Percentiles rank a stretch among this genome's conserved stretches.
Evolutionary conservation across 2,329 filamentous ascomycete genomes (phyloP).

Genomic region (Exserohilum rostratum): DNA sequence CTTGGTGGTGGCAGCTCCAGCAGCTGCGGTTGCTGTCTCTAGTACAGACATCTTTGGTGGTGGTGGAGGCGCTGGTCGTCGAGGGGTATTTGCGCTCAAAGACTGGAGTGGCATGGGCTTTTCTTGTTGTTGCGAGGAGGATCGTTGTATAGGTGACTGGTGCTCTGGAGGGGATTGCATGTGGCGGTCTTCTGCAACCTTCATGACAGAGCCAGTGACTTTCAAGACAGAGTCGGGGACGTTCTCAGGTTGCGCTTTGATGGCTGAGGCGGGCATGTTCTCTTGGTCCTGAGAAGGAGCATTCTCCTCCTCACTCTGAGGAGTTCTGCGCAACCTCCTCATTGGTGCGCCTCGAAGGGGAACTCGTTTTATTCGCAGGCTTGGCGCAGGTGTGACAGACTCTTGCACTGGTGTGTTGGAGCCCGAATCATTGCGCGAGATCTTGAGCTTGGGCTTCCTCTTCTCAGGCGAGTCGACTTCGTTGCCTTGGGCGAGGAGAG

Average conservation of each 20-base stretch:
- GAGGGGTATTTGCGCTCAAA: conserved; percentile 73
- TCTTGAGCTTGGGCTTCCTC: conserved; percentile 47
- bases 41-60: conserved; percentile 96
- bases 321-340: conserved; percentile 47
- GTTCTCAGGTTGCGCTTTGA: conserved; percentile 36
- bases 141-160: conserved; percentile 40
- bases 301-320: conserved; percentile 48
- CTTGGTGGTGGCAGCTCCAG: conserved; percentile 79
- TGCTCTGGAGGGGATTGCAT: conserved; percentile 27
- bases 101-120: conserved; percentile 58
- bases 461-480: conserved; percentile 50
- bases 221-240: conserved; percentile 39
- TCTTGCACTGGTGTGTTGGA: conserved; percentile 50
- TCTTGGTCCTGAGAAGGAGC: conserved; percentile 74
- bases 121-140: conserved; percentile 49
- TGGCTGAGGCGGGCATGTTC: conserved; percentile 65
- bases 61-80: conserved; percentile 74
- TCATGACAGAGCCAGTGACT: conserved; percentile 45
- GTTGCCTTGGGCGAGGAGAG: conserved; percentile 65
- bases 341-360: conserved; percentile 49
- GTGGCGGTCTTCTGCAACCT: conserved; percentile 35
- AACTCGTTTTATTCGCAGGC: conserved; percentile 48
- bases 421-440: conserved; percentile 41
- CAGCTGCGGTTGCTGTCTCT: conserved; percentile 85
- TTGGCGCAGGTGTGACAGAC: conserved; percentile 49